These are phyloP conservation scores for Podaxis pistillaris DNA, from an alignment of 768 basidiomycete genomes.

Conservation along the genomic window DNA sequence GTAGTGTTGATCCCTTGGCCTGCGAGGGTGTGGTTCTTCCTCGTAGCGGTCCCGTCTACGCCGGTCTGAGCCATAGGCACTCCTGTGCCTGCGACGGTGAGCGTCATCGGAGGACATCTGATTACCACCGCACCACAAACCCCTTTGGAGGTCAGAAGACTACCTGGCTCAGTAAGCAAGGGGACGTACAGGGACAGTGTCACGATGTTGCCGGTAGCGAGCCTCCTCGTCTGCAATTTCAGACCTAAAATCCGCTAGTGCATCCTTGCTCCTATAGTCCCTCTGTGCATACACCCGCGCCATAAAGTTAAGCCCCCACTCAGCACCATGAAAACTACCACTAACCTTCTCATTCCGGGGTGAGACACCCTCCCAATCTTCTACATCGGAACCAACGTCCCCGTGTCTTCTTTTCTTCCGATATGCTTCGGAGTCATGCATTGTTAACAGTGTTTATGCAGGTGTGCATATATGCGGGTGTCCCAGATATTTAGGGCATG, in stretches of 20 bases:
- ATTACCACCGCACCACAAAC: not conserved
- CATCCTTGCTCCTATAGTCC: not conserved
- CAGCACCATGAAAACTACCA: not conserved
- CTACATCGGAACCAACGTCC: not conserved
- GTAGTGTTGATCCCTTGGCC: not conserved
- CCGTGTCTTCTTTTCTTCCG: constrained; percentile 4
- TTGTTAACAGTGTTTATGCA: not conserved
- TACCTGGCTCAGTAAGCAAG: not conserved
- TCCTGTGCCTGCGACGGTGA: not conserved
- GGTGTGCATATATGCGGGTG: not conserved
- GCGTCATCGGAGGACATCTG: not conserved
- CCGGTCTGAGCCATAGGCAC: not conserved
- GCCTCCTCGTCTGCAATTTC: constrained; percentile 2
- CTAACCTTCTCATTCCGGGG: constrained; percentile 6
- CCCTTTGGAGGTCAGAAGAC: constrained; percentile 6
- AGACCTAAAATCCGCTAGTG: constrained; percentile 7
- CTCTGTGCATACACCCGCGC: not conserved
- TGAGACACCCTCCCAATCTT: not conserved
- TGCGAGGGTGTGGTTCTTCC: not conserved
- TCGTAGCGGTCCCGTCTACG: not conserved
- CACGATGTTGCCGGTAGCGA: not conserved
- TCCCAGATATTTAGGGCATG: constrained; percentile 3
- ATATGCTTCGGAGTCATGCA: not conserved
- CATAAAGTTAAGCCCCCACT: not conserved
- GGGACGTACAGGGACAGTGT: not conserved